Conservation (phyloP, 306 rosid species). For the Lathyrus tuberosus region DNA sequence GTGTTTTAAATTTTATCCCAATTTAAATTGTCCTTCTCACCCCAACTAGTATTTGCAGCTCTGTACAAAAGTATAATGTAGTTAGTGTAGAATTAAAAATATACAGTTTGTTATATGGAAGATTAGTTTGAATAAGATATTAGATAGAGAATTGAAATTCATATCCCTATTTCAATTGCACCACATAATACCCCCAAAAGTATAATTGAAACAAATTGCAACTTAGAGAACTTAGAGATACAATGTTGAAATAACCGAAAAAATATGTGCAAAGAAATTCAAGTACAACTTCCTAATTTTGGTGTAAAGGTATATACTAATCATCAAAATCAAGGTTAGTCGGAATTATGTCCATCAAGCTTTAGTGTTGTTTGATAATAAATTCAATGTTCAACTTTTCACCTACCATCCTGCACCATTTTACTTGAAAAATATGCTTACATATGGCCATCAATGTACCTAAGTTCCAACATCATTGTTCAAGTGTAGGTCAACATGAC, state of each 20-base stretch:
- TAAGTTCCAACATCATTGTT: too few relatives aligned
- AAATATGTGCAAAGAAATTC: background rate
- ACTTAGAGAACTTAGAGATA: constrained; percentile 2
- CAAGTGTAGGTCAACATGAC: too few relatives aligned
- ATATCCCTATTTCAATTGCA: background rate
- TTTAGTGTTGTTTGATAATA: background rate
- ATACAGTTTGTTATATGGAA: background rate
- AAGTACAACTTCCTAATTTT: background rate
- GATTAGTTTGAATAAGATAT: constrained; percentile 6
- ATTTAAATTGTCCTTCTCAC: too few relatives aligned
- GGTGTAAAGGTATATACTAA: background rate
- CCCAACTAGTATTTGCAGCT: constrained; percentile 90
- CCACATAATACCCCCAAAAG: background rate
- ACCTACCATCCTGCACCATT: too few relatives aligned
- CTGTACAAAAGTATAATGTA: constrained; percentile 55
- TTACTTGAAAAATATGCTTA: too few relatives aligned
- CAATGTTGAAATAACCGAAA: background rate
- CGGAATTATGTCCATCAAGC: background rate
- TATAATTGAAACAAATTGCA: background rate
- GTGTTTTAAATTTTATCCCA: too few relatives aligned
- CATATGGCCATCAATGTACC: too few relatives aligned
- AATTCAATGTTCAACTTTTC: background rate
- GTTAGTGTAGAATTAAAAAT: constrained; percentile 28
- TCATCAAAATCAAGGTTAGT: background rate
- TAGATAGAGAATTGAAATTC: constrained; percentile 1